These are phyloP conservation scores for Termitomyces sp. DNA, from an alignment of 768 basidiomycete genomes.

Conservation along the genomic window DNA sequence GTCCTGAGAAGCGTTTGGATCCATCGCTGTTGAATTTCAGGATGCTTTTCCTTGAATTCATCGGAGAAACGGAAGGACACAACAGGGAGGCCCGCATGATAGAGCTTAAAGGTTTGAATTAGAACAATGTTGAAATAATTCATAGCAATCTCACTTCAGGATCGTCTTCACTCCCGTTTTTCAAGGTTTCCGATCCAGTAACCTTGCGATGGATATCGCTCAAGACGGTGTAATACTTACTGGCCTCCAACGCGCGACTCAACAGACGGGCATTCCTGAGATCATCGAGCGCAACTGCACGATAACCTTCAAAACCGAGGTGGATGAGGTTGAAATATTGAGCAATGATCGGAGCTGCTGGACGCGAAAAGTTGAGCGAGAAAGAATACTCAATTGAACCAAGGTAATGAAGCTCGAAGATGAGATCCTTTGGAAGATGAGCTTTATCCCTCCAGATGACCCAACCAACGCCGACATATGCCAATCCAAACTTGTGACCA, in stretches of 20 bases:
- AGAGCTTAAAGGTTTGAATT: constrained; percentile 27
- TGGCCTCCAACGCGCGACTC: constrained; percentile 55
- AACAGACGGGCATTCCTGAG: constrained; percentile 59
- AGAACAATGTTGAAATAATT: background rate
- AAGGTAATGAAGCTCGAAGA: constrained; percentile 62
- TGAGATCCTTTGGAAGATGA: constrained; percentile 62
- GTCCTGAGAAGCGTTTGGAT: constrained; percentile 44
- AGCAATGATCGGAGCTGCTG: constrained; percentile 57
- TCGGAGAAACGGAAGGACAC: constrained; percentile 63
- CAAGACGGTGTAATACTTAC: constrained; percentile 46
- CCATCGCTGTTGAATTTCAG: constrained; percentile 56
- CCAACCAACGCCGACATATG: constrained; percentile 62
- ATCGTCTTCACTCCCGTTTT: constrained; percentile 37
- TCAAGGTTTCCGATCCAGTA: background rate
- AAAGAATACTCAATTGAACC: constrained; percentile 71
- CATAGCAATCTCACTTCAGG: constrained; percentile 39
- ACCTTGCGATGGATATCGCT: constrained; percentile 47
- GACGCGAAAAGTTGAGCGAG: constrained; percentile 58
- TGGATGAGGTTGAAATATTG: constrained; percentile 64
- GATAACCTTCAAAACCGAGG: constrained; percentile 55
- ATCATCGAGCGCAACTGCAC: constrained; percentile 43
- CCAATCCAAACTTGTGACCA: constrained; percentile 61
- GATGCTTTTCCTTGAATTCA: constrained; percentile 46
- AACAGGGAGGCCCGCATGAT: constrained; percentile 57
- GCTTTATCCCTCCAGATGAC: constrained; percentile 61